Percentiles rank a stretch among this genome's conserved stretches.
Evolutionary conservation across 2,329 filamentous ascomycete species (phyloP).

Genomic region (Ceratocystis cubensis): DNA sequence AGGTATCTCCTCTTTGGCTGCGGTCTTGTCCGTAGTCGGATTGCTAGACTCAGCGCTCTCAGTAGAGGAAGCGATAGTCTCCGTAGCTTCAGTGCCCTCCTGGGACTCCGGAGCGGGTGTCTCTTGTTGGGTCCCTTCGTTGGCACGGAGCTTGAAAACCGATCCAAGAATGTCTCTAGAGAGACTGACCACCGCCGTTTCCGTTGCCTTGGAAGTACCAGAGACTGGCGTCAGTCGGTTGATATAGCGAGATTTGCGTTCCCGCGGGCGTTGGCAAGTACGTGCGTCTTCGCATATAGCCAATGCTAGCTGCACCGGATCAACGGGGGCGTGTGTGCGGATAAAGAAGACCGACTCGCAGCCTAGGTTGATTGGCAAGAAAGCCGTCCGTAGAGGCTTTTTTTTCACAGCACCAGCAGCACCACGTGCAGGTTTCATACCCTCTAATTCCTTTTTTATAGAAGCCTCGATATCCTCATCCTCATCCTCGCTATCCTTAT

Average conservation of each 20-base stretch:
- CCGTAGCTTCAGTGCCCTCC: not conserved
- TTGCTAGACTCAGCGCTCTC: not conserved
- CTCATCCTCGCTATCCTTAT: conserved; percentile 30
- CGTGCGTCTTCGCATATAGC: conserved; percentile 45
- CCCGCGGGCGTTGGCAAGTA: conserved; percentile 31
- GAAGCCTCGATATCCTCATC: conserved; percentile 57
- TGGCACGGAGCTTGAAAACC: conserved; percentile 43
- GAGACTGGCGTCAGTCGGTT: conserved; percentile 45
- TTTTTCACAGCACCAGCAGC: conserved; percentile 22
- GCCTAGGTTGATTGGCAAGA: conserved; percentile 41
- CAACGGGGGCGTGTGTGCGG: conserved; percentile 42
- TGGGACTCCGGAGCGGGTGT: not conserved
- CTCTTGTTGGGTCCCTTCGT: conserved; percentile 10
- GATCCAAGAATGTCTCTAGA: conserved; percentile 48
- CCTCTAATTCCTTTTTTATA: conserved; percentile 58
- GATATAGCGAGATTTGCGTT: conserved; percentile 43
- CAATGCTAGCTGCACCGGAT: conserved; percentile 42
- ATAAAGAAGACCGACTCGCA: conserved; percentile 54
- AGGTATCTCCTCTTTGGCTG: conserved; percentile 19
- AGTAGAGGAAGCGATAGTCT: conserved; percentile 3
- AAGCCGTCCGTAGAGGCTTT: conserved; percentile 33
- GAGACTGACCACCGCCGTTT: conserved; percentile 54
- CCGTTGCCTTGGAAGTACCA: conserved; percentile 50
- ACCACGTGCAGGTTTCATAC: conserved; percentile 38
- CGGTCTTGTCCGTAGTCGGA: not conserved